These are phyloP conservation scores for Dendrocalamus sinicus DNA, from an alignment of 176 grass and related monocot genomes.

Conservation along the genomic window DNA sequence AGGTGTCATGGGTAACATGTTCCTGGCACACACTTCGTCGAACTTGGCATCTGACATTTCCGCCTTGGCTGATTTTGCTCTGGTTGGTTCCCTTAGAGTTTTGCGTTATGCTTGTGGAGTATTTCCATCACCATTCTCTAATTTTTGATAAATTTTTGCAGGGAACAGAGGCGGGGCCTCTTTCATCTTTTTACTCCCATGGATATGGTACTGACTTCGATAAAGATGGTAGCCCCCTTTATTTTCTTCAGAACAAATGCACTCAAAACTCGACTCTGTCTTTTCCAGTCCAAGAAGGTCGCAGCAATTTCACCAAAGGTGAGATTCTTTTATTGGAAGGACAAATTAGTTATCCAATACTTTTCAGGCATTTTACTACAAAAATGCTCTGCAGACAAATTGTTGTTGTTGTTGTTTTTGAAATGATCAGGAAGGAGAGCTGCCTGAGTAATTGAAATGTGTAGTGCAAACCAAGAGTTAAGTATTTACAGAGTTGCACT, in stretches of 20 bases:
- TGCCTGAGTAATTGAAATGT: no score
- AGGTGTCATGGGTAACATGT: slow-evolving; percentile 54
- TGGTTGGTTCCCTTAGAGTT: slow-evolving; percentile 38
- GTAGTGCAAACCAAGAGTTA: no score
- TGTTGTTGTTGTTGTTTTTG: no score
- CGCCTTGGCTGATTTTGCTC: slow-evolving; percentile 35
- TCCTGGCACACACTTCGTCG: slow-evolving; percentile 15
- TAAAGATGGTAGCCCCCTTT: background rate
- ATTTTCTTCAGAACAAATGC: slow-evolving; percentile 41
- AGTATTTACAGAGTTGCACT: background rate
- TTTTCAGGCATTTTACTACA: no score
- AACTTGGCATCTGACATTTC: slow-evolving; percentile 37
- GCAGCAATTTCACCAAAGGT: slow-evolving; percentile 34
- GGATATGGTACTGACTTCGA: slow-evolving; percentile 12
- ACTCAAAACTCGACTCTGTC: slow-evolving; percentile 9
- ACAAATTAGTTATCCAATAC: no score
- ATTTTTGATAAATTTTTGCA: slow-evolving; percentile 1
- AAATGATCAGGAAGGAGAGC: no score
- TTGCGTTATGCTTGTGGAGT: background rate
- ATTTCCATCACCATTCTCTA: background rate
- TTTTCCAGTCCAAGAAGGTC: slow-evolving; percentile 15
- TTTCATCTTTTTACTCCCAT: background rate
- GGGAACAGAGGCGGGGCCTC: background rate
- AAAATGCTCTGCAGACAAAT: no score
- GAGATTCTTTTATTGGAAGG: background rate